Conservation (phyloP, 441 rosid species). For the Arabidopsis hybrid region DNA sequence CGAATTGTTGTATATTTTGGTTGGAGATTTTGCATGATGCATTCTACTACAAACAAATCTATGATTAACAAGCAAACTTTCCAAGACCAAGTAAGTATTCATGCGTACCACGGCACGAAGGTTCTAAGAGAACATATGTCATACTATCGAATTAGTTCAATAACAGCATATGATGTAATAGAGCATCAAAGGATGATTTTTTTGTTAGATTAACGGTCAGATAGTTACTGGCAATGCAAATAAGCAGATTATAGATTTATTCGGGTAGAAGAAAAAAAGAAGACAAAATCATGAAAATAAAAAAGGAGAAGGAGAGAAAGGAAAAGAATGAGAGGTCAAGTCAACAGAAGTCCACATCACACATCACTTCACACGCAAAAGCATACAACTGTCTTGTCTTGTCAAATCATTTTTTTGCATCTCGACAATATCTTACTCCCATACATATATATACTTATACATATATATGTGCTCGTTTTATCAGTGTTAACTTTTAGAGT, state of each 20-base stretch:
- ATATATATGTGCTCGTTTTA: neutral
- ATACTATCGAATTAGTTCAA: neutral
- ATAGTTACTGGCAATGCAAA: neutral
- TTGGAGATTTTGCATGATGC: neutral
- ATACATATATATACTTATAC: neutral
- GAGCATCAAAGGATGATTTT: neutral
- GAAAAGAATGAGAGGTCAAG: conserved; percentile 42
- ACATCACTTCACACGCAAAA: conserved; percentile 43
- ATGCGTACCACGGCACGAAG: neutral
- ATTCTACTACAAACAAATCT: neutral
- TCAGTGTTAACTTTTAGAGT: neutral
- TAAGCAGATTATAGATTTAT: neutral
- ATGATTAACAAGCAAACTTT: neutral
- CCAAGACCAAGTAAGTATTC: neutral
- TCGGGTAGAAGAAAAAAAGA: neutral
- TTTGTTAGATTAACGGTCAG: neutral
- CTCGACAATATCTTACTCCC: conserved; percentile 40
- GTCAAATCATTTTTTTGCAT: conserved; percentile 45
- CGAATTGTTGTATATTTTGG: neutral
- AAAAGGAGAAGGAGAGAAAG: neutral
- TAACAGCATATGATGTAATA: neutral
- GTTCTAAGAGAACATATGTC: neutral
- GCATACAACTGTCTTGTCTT: conserved; percentile 43
- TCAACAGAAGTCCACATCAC: conserved; percentile 45
- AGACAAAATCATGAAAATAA: neutral